Percentiles rank a stretch among this genome's conserved stretches.
These are phyloP conservation scores for Lodderomyces oxycetoniae DNA, from an alignment of 1,139 yeast genomes.

Conservation along the genomic window DNA sequence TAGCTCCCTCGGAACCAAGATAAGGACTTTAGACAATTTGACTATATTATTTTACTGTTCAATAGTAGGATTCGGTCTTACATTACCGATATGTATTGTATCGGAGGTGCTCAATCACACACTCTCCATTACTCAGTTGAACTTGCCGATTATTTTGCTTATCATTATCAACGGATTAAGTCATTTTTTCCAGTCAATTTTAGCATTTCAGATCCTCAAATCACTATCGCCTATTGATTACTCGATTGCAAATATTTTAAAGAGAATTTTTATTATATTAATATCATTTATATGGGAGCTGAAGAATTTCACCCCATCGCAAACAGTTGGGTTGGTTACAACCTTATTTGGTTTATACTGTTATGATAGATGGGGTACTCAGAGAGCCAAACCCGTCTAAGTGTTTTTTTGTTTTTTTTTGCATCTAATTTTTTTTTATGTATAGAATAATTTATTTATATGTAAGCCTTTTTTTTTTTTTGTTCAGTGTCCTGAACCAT, in stretches of 20 bases:
- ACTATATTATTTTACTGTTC: constrained; percentile 84
- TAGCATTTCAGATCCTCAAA: constrained; percentile 88
- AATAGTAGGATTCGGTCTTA: constrained; percentile 68
- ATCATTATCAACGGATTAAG: constrained; percentile 64
- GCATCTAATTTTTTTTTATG: neutral
- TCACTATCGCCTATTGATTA: constrained; percentile 83
- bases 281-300: constrained; percentile 75
- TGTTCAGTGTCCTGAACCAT: constrained; percentile 33
- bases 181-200: constrained; percentile 79
- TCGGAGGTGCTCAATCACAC: constrained; percentile 44
- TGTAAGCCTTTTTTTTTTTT: neutral
- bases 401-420: neutral
- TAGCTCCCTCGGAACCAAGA: neutral
- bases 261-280: constrained; percentile 78
- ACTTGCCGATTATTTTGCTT: constrained; percentile 27
- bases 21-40: constrained; percentile 66
- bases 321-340: constrained; percentile 64
- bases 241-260: constrained; percentile 83
- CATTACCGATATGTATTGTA: constrained; percentile 71
- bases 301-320: constrained; percentile 39
- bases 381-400: constrained; percentile 1
- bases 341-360: constrained; percentile 63
- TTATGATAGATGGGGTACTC: constrained; percentile 69
- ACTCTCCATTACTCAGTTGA: constrained; percentile 34
- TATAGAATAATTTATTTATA: neutral